Base-by-base conservation (phyloP, 805 yeast genomes). In the Candida railenensis region DNA sequence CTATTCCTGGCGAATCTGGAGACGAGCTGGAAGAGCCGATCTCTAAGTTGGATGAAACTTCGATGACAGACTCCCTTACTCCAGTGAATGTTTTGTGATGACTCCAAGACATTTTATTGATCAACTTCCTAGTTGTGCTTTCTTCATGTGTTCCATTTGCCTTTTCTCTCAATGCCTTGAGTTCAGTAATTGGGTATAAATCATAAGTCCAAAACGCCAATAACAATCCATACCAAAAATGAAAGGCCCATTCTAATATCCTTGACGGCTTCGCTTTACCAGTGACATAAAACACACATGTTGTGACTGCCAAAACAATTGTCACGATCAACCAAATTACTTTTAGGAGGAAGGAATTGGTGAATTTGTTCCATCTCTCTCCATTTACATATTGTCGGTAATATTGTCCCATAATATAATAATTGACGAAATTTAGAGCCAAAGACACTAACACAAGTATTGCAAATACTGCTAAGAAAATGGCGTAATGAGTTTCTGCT, bases 351-450 rank as follows among this genome's bases (percentile, higher is more conserved):
- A 61, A 61, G 4, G 63, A 58, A 44, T 57, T 58, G 41, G 61
- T 61, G 50, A 61, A 61, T 42, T 61, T 61, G 49, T 61, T 61
- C 63, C 63, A 61, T 42, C 48, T 53, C 36, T 59, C 63, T 2
- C 65, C 63, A 40, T 61, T 61, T 37, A 59, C 65, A 42, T 58
- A 61, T 43, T 57, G 56, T n/a, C 50, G 50, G 48, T 58, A 59
- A 48, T 59, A 61, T 43, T 58, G 62, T 18, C 65, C 65, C 65
- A 61, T 59, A 44, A 61, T 59, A 48, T 59, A 61, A 43, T 61
- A 61, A 42, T 61, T 61, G 45, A 56, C 52, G 46, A 61, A 61
- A 50, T 61, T 61, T 36, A 61, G 52, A 2, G 59, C 57, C 34
- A 61, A 52, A 3, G 63, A 58, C 2, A 58, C 43, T 58, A 61